Base-by-base conservation (phyloP, 257 asterid genomes). In the Solanum gandarillasii region DNA sequence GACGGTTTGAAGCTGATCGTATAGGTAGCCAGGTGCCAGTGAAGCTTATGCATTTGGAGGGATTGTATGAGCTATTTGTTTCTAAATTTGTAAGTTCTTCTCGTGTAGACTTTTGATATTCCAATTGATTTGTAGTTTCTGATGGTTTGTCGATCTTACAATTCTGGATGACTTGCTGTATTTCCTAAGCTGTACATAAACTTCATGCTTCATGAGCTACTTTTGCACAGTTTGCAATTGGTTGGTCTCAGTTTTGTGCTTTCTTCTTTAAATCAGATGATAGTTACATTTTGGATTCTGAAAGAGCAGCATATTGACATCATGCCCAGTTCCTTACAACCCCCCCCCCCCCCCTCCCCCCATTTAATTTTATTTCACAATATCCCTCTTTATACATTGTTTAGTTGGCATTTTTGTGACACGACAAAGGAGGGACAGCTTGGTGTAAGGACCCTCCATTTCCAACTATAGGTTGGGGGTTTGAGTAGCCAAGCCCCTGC, bases 41-140 rank as follows among this genome's bases (percentile, higher is more conserved):
- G 90, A 97, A 93, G 95, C 98, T 97, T 48, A 93, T 97, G 99
- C 99, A 97, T 93, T 89, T 95, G 92, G 99, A 96, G 93, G 99
- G 99, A 92, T 91, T 97, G 86, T 97, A 95, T 25, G 99, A 97
- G 92, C 93, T 95, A 87, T 95, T 94, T 94, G 94, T 93, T 87
- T 94, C 98, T 85, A 94, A 95, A 90, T 95, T 95, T 92, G 98
- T 94, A 92, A 86, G 96, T 90, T 79, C 52, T 72, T 79, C 88
- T 65, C 23, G 4, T 81, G 68, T 81, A 29, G 25, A 46, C 68
- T 46, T 81, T 81, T 29, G 68, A 46, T 46, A 46, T 9, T 81
- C 68, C 41, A 46, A 81, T 39, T 81, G 85, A 81, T 46, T 81
- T 81, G 27, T 81, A 81, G 68, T 25, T 81, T 46, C 85, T 81